A percentile compares a stretch with the other conserved stretches of the same genome.
phyloP scores from a whole-genome alignment of 176 grass and related monocot species.

The Rhipidocladum racemiflorum region DNA sequence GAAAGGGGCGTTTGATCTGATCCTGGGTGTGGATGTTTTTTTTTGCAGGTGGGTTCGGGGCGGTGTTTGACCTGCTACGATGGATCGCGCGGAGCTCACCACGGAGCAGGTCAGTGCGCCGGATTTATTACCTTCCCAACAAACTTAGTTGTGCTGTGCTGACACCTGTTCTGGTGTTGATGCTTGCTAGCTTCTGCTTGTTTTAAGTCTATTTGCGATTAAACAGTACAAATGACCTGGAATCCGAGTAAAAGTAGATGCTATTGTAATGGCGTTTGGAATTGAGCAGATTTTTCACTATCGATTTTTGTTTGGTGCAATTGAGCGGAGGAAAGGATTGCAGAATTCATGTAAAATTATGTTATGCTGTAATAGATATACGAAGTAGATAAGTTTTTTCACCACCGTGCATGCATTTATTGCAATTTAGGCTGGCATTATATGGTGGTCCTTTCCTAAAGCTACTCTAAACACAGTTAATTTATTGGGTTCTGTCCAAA shows the following conservation, averaged over 20 bases:
- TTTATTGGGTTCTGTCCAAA: neutral
- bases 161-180: neutral
- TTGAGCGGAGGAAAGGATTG: no score
- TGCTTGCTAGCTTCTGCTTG: slow-evolving; percentile 11
- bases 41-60: slow-evolving; percentile 32
- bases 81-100: slow-evolving; percentile 84
- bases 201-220: neutral
- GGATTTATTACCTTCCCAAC: neutral
- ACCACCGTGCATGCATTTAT: neutral
- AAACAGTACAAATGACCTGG: neutral
- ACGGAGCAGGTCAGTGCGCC: slow-evolving; percentile 75
- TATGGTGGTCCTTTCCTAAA: neutral
- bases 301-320: neutral
- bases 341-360: neutral
- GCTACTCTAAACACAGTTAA: neutral
- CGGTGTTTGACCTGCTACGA: slow-evolving; percentile 25
- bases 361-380: neutral
- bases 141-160: neutral
- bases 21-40: neutral
- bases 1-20: slow-evolving; percentile 24
- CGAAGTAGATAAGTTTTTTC: neutral
- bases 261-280: neutral
- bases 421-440: neutral
- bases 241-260: neutral
- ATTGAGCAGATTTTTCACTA: neutral